Conservation (phyloP, 257 asterid species). For the Leptodermis oblonga region DNA sequence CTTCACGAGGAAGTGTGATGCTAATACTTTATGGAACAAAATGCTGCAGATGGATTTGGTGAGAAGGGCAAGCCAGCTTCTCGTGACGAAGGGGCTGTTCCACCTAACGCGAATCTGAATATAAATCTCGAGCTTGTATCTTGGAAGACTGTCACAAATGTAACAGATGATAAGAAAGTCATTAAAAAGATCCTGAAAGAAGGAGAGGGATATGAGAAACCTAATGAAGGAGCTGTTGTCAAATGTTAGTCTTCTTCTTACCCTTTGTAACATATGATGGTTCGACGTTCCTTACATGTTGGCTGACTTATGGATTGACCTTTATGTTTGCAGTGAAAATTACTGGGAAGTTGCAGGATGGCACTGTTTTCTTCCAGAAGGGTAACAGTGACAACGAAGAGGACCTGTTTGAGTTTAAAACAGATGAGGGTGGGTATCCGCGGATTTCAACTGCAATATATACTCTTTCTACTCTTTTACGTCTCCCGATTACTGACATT, state of each 20-base stretch:
- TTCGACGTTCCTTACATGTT: background rate
- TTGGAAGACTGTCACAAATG: constrained; percentile 48
- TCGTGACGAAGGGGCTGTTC: constrained; percentile 40
- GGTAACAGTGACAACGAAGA: constrained; percentile 32
- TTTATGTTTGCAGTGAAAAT: constrained; percentile 36
- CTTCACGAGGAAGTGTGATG: background rate
- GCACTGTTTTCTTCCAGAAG: constrained; percentile 41
- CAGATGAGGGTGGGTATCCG: constrained; percentile 47
- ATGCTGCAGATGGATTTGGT: constrained; percentile 53
- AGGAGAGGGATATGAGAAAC: constrained; percentile 52
- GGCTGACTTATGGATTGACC: background rate
- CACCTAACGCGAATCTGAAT: constrained; percentile 40
- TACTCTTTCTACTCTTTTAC: background rate
- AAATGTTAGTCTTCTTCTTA: constrained; percentile 20
- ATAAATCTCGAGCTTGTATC: constrained; percentile 43
- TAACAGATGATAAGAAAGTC: constrained; percentile 44
- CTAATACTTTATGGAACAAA: background rate
- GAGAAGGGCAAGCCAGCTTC: constrained; percentile 50
- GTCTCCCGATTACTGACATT: background rate
- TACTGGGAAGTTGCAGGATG: constrained; percentile 49
- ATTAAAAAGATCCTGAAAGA: constrained; percentile 47
- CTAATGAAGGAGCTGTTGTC: constrained; percentile 53
- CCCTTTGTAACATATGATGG: background rate
- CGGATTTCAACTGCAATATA: background rate
- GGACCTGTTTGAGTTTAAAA: constrained; percentile 45